Evolutionary conservation across 2,329 filamentous ascomycete species (phyloP).

Genomic region (Akanthomyces uredinophilus): DNA sequence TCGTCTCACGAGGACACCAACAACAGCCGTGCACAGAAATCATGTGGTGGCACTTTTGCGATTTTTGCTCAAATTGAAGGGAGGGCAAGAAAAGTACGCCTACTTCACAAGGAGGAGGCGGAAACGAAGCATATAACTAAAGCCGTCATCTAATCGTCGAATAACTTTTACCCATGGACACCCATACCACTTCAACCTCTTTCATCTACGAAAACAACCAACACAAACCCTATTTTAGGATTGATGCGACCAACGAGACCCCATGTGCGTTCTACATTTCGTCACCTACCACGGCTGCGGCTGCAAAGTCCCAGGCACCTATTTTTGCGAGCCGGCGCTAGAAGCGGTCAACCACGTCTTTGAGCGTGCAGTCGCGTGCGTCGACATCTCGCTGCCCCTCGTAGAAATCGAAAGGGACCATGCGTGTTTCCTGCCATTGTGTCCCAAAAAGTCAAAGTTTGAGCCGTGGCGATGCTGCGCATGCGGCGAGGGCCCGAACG

Average conservation of each 20-base stretch:
- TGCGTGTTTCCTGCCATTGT: background rate
- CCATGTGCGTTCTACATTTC: background rate
- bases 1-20: background rate
- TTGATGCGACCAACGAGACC: background rate
- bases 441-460: background rate
- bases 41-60: background rate
- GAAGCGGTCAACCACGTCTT: background rate
- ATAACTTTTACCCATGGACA: background rate
- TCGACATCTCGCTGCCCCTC: background rate
- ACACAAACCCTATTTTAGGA: too few relatives aligned
- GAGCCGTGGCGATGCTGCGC: constrained; percentile 7
- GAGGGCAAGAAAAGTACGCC: background rate
- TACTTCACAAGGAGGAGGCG: background rate
- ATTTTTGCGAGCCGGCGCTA: background rate
- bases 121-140: background rate
- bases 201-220: background rate
- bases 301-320: background rate
- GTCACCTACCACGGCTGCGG: constrained; percentile 5
- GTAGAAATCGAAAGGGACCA: background rate
- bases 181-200: background rate
- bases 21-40: background rate
- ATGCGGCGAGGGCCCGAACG: constrained; percentile 1
- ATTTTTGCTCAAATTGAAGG: background rate
- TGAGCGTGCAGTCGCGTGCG: background rate
- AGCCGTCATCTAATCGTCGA: background rate